Base-by-base conservation (phyloP, 2,329 filamentous ascomycete genomes). In the Fusarium longipes region DNA sequence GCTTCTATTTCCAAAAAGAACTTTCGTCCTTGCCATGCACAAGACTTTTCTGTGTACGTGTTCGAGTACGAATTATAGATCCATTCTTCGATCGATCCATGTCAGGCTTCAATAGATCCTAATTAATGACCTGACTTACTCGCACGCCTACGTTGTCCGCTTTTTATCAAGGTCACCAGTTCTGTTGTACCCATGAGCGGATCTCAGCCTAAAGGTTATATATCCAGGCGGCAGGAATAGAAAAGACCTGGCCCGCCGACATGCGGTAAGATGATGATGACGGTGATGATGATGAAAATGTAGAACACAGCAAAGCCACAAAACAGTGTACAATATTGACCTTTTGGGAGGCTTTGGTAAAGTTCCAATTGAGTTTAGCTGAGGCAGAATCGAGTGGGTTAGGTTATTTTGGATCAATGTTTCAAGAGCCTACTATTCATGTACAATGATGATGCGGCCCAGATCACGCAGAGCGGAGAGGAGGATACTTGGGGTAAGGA, bases 151-250 rank as follows among this genome's bases (percentile, higher is more conserved):
- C 20, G 24, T 44, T 52, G 30, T 54, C 48, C 44, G 48, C 60
- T 64, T 43, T 56, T 62, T 38, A 43, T 25, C 36, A n/a, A 25
- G 49, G 64, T 70, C 69, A 72, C 66, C 63, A 51, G 67, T 67
- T 53, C 52, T 47, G n/a, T 35, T 35, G 47, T 50, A 42, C 43
- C 45, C 38, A 35, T 43, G 29, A 33, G 57, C 27, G 39, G 32
- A 53, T 50, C 40, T 53, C 59, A 66, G 43, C 50, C 60, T 57
- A 57, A 45, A 63, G 40, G 51, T 70, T 61, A 63, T 53, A 60
- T 29, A 63, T 36, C 56, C 49, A 54, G 62, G 52, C 51, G 52
- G 60, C 45, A 49, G 58, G 36, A 45, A 47, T 56, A 62, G 51
- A 71, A 48, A 58, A 56, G 55, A 64, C 57, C 54, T 60, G 51